These are phyloP conservation scores for Monilinia polystroma DNA, from an alignment of 2,329 filamentous ascomycete genomes.

Conservation along the genomic window DNA sequence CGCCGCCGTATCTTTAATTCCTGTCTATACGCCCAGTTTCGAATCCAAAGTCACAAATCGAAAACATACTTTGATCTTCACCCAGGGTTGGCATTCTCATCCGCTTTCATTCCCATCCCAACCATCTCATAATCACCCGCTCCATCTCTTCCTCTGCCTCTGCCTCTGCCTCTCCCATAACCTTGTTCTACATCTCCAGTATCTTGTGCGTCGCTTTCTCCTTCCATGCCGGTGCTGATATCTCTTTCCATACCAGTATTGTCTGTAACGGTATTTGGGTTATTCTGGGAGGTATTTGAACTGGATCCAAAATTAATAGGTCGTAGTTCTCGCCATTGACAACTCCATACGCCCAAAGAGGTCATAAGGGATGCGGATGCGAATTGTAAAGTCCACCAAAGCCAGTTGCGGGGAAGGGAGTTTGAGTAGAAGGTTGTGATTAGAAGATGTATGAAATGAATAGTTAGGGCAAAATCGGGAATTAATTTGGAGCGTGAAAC, in stretches of 20 bases:
- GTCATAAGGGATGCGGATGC: constrained; percentile 63
- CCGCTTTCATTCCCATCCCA: constrained; percentile 46
- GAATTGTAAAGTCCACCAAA: constrained; percentile 80
- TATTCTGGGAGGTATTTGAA: constrained; percentile 36
- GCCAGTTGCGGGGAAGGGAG: constrained; percentile 69
- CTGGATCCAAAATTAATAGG: constrained; percentile 81
- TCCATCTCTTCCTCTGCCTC: constrained; percentile 54
- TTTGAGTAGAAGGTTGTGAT: constrained; percentile 76
- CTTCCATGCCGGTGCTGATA: constrained; percentile 30
- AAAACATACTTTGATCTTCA: constrained; percentile 18
- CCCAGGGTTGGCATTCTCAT: constrained; percentile 30
- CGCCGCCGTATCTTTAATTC: constrained; percentile 20
- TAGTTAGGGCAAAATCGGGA: constrained; percentile 87
- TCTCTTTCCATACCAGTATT: constrained; percentile 29
- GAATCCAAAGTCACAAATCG: constrained; percentile 14
- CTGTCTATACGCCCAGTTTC: constrained; percentile 28
- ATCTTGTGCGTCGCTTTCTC: constrained; percentile 28
- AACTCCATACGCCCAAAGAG: constrained; percentile 81
- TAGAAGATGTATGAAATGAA: constrained; percentile 80
- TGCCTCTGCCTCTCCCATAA: constrained; percentile 50
- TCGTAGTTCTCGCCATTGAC: constrained; percentile 82
- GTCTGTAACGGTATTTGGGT: constrained; percentile 18
- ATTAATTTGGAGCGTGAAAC: constrained; percentile 90
- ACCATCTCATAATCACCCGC: constrained; percentile 67
- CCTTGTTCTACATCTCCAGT: constrained; percentile 32